Evolutionary conservation across 2,329 filamentous ascomycete genomes (phyloP), one percentile per base, ranked within the genome.

Genomic region (Talaromyces islandicus): DNA sequence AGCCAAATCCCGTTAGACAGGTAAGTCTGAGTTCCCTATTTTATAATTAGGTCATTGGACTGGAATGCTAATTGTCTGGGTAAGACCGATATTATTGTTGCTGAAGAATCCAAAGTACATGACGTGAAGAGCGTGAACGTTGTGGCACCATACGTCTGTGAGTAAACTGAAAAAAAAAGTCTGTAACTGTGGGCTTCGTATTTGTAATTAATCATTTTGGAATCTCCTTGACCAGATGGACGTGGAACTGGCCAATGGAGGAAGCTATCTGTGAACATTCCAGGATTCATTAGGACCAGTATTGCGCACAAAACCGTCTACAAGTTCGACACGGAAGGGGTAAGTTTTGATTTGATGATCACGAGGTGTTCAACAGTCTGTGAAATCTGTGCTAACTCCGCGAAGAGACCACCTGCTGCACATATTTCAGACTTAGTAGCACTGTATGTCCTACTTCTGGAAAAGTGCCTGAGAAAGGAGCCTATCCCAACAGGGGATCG

Each of bases 211-310:
- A 48, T 48, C n/a, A 21, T 24, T 24, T 24, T 9, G 41, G 19
- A 6, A 9, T 24, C 24, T 11, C n/a, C 11, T 48, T 48, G 43
- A 48, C 11, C 30, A 56, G 54, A 56, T 46, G 54, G 54, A 12
- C 21, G 35, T 32, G 54, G 54, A 19, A 56, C 54, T 32, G 54
- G 54, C 9, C 35, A 56, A 48, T 56, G 54, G 54, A 14, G 38
- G 25, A 56, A 56, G 25, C 11, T 56, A n/a, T 56, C 54, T 14
- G 54, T 56, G 24, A 56, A 41, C 41, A 56, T 56, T 19, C 54
- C 54, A 14, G 54, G 32, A 10, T 21, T 27, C 19, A 6, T 56
- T 14, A 46, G 54, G 35, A 14, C 38, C 14, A 56, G 54, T 25
- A 56, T 56, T 32, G 27, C 21, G 24, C 12, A 56, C 41, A 56